These are phyloP conservation scores for Boletus rufocinnamomeus DNA, from an alignment of 768 basidiomycete species.

Conservation along the genomic window DNA sequence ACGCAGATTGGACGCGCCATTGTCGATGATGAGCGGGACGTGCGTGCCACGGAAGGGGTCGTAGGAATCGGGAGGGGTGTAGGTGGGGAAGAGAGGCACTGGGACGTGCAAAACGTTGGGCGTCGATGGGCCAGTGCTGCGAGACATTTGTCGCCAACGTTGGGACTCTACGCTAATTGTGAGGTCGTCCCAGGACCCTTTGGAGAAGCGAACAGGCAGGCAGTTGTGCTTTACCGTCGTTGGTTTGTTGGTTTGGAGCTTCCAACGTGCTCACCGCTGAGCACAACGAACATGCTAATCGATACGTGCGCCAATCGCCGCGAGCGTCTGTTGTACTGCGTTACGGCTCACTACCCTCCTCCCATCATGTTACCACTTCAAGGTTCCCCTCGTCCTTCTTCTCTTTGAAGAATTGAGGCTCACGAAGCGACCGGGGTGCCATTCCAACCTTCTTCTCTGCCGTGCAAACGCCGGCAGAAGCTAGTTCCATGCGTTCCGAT, in stretches of 20 bases:
- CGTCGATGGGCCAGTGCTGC: slow-evolving; percentile 11
- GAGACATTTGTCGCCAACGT: slow-evolving; percentile 16
- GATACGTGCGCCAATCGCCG: neutral
- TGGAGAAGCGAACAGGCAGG: neutral
- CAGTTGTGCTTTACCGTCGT: neutral
- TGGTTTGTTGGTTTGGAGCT: neutral
- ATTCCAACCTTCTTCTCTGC: neutral
- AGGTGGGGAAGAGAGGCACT: slow-evolving; percentile 33
- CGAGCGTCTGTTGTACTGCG: neutral
- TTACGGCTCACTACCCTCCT: neutral
- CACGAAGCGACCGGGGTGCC: neutral
- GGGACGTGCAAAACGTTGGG: slow-evolving; percentile 23
- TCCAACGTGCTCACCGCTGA: neutral
- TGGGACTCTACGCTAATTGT: neutral
- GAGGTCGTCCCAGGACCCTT: neutral
- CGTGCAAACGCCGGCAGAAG: neutral
- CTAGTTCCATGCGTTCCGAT: neutral
- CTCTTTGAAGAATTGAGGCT: neutral
- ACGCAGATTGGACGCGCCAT: slow-evolving; percentile 79
- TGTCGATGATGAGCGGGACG: slow-evolving; percentile 84
- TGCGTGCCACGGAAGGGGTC: slow-evolving; percentile 47
- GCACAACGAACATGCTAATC: neutral
- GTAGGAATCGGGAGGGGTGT: slow-evolving; percentile 49
- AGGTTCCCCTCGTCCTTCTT: neutral
- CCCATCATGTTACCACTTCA: neutral